These are phyloP conservation scores for Claviceps maximensis DNA, from an alignment of 2,329 filamentous ascomycete genomes.

Conservation along the genomic window DNA sequence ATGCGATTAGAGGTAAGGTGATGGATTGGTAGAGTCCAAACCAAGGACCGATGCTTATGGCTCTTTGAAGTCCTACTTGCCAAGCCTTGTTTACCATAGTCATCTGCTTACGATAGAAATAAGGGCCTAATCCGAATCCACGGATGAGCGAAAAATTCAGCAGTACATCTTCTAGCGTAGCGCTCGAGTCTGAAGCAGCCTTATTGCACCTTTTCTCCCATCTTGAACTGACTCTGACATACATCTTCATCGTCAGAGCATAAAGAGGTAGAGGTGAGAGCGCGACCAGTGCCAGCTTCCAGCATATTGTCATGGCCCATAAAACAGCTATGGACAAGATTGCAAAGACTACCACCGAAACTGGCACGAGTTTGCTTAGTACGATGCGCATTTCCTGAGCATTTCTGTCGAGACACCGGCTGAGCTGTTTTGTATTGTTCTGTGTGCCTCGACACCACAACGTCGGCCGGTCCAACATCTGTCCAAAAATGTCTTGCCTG, in stretches of 20 bases:
- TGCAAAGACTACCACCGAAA: slow-evolving; percentile 49
- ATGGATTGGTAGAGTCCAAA: slow-evolving; percentile 68
- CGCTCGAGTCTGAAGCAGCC: slow-evolving; percentile 44
- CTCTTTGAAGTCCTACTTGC: slow-evolving; percentile 50
- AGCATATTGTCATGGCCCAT: slow-evolving; percentile 64
- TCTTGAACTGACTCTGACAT: slow-evolving; percentile 48
- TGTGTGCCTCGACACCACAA: slow-evolving; percentile 62
- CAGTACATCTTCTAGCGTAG: slow-evolving; percentile 57
- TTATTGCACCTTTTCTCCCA: slow-evolving; percentile 62
- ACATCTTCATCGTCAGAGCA: slow-evolving; percentile 50
- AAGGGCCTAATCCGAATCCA: slow-evolving; percentile 56
- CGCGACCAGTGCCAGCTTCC: slow-evolving; percentile 70
- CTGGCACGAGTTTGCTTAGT: slow-evolving; percentile 62
- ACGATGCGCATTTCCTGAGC: slow-evolving; percentile 81
- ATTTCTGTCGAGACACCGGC: slow-evolving; percentile 62
- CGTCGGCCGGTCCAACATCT: slow-evolving; percentile 62
- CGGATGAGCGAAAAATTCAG: slow-evolving; percentile 68
- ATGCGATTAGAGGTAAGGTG: slow-evolving; percentile 57
- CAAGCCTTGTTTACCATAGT: slow-evolving; percentile 38
- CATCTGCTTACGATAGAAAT: slow-evolving; percentile 54
- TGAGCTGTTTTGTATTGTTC: slow-evolving; percentile 51
- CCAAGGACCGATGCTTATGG: slow-evolving; percentile 52
- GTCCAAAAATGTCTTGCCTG: slow-evolving; percentile 52
- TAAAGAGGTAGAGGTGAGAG: slow-evolving; percentile 56
- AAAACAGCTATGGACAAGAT: slow-evolving; percentile 57